These are phyloP conservation scores for Gorgonomyces haynaldii DNA, from an alignment of 192 early-diverging fungal species.

Conservation along the genomic window DNA sequence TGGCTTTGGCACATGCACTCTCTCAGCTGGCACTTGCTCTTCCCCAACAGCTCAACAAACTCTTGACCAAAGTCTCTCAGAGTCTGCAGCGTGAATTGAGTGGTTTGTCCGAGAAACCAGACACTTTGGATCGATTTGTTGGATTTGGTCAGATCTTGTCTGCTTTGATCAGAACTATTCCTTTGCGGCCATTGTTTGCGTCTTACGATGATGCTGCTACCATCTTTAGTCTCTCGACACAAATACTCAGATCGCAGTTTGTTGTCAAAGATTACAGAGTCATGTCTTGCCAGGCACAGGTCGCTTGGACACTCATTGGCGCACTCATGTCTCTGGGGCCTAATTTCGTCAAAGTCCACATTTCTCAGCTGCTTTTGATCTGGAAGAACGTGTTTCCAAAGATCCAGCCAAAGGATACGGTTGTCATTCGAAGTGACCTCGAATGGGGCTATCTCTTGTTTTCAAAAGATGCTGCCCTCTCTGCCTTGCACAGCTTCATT, in stretches of 20 bases:
- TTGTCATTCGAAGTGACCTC: conserved; percentile 37
- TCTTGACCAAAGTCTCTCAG: conserved; percentile 53
- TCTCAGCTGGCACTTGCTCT: conserved; percentile 54
- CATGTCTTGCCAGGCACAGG: conserved; percentile 49
- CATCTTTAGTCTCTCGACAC: conserved; percentile 63
- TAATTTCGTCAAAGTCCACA: conserved; percentile 67
- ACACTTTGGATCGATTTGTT: conserved; percentile 37
- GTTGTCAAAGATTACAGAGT: conserved; percentile 46
- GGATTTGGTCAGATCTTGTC: conserved; percentile 59
- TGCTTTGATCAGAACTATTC: conserved; percentile 55
- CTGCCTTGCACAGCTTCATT: conserved; percentile 61
- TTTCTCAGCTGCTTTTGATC: conserved; percentile 60
- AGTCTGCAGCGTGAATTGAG: conserved; percentile 63
- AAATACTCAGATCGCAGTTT: conserved; percentile 53
- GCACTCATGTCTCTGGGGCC: conserved; percentile 67
- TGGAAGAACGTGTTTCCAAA: conserved; percentile 78
- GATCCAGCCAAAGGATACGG: conserved; percentile 51
- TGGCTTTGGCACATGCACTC: conserved; percentile 34
- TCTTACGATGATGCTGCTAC: conserved; percentile 71
- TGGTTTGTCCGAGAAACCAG: conserved; percentile 38
- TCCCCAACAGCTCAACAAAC: conserved; percentile 46
- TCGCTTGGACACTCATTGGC: conserved; percentile 70
- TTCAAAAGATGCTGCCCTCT: conserved; percentile 52
- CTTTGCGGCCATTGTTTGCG: conserved; percentile 48
- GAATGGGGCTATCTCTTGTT: conserved; percentile 48